Base-by-base conservation (phyloP, 768 basidiomycete genomes). In the Arthromyces matolae region DNA sequence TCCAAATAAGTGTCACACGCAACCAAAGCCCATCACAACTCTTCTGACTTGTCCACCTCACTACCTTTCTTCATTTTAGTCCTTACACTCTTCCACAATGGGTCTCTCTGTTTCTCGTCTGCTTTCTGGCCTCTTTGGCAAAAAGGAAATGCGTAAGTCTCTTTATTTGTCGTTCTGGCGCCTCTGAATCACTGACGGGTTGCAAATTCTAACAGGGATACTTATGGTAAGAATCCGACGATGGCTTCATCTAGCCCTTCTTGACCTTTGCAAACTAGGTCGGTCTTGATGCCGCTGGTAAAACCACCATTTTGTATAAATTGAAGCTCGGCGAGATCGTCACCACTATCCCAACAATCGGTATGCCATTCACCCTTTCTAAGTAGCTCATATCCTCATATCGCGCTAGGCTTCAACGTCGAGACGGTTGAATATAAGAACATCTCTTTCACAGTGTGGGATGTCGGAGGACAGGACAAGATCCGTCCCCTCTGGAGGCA, bases 401-500 rank as follows among this genome's bases (percentile, higher is more conserved):
- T 47, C 51, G 43, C n/a, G 32, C 19, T 57, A 97, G 96, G 96
- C 51, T 99, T 99, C 80, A 99, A 99, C 68, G 96, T 99, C 60
- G 96, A 99, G 80, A 98, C 96, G 52, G 96, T 99, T 58, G 95
- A 98, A 71, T 98, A 99, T 77, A 98, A 97, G 82, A 99, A 98
- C 79, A 97, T 98, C 57, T 96, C 93, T 20, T 99, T 99, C 83
- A 99, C 95, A 19, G 96, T 98, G 37, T 98, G 96, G 96, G 96
- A 99, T 74, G 96, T 99, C 55, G 96, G 96, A 82, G 96, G 95
- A 62, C 95, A 99, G 76, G 95, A 99, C 76, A 99, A 98, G 86
- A 98, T 98, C 71, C 86, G 95, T 62, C 95, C 95, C 59, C 84
- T 98, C 60, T 99, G 96, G 96, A 92, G 95, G 84, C 96, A 99